phyloP scores from a whole-genome alignment of 2,329 filamentous ascomycete genomes.

The Penicillium oxalicum region DNA sequence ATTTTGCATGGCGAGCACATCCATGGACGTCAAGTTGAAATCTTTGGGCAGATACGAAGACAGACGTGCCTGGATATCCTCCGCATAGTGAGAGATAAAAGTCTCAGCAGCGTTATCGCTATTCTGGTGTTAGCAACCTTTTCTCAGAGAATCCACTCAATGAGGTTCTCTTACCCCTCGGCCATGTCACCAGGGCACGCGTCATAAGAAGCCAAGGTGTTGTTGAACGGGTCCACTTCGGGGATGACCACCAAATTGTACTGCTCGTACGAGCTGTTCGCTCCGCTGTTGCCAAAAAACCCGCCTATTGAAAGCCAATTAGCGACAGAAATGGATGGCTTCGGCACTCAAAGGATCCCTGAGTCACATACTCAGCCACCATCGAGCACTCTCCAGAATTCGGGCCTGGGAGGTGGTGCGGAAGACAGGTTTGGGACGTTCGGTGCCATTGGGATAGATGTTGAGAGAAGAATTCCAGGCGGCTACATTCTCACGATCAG shows the following conservation, averaged over 20 bases:
- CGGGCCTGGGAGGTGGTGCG: constrained; percentile 51
- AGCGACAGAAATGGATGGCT: neutral
- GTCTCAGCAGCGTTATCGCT: constrained; percentile 25
- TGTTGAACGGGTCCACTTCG: constrained; percentile 47
- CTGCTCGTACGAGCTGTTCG: constrained; percentile 24
- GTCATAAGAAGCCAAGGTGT: constrained; percentile 49
- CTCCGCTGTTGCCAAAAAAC: constrained; percentile 21
- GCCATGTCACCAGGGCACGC: constrained; percentile 41
- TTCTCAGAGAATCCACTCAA: neutral
- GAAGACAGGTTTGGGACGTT: constrained; percentile 46
- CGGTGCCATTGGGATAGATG: constrained; percentile 42
- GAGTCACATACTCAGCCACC: constrained; percentile 36
- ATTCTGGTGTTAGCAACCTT: constrained; percentile 2
- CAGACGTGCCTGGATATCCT: constrained; percentile 42
- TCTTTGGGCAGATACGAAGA: constrained; percentile 43
- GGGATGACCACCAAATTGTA: constrained; percentile 47
- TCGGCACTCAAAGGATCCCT: no score
- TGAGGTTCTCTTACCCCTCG: constrained; percentile 13
- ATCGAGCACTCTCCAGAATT: constrained; percentile 47
- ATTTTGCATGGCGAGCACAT: constrained; percentile 49
- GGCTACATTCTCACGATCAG: constrained; percentile 40
- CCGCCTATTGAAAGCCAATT: constrained; percentile 8
- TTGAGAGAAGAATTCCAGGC: constrained; percentile 43
- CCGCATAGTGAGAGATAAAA: constrained; percentile 45
- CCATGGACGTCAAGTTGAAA: constrained; percentile 46